Evolutionary conservation across 2,329 filamentous ascomycete species (phyloP), one percentile per base, ranked within the genome.

Genomic region (Elsinoe ampelina): DNA sequence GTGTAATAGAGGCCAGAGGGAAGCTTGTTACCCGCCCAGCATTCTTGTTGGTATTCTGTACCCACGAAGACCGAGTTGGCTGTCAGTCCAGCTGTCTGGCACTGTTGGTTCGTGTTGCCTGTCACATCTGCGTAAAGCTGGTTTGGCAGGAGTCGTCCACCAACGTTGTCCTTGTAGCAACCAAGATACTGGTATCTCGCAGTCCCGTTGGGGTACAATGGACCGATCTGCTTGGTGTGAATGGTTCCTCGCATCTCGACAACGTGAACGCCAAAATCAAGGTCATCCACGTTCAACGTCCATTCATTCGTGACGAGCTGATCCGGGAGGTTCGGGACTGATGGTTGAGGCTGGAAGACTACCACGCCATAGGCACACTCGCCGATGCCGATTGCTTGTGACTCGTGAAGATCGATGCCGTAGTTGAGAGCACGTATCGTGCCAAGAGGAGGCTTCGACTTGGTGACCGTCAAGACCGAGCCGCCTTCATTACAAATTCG

Each of bases 211-310:
- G 65, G 47, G 11, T 72, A 63, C 17, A 50, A 30, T 10, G 72
- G 72, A 4, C 72, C 72, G 13, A 72, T 62, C 50, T 72, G 68
- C 13, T 63, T 61, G 15, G 64, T 65, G 1, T 68, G 61, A 32
- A 72, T 66, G 12, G 64, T 68, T 1, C 68, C 69, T 36, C 61
- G 64, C 36, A 71, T 65, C 1, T 60, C 47, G 43, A 75, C 66
- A 13, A 69, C 64, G 54, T 71, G 71, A 17, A 71, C 62, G 1
- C 72, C 73, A 55, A 73, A 75, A 5, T 58, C 67, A 3, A 70
- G 63, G 58, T 75, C 73, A 55, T 74, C 71, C 1, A 69, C 70
- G 57, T 73, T 75, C 50, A 75, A 61, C 3, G 69, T 71, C 73
- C 73, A 76, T 2, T 63, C 57, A 39, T 63, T 61, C 2, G 54